These are phyloP conservation scores for Colletotrichum orbiculare DNA, from an alignment of 2,329 filamentous ascomycete species.

Conservation along the genomic window DNA sequence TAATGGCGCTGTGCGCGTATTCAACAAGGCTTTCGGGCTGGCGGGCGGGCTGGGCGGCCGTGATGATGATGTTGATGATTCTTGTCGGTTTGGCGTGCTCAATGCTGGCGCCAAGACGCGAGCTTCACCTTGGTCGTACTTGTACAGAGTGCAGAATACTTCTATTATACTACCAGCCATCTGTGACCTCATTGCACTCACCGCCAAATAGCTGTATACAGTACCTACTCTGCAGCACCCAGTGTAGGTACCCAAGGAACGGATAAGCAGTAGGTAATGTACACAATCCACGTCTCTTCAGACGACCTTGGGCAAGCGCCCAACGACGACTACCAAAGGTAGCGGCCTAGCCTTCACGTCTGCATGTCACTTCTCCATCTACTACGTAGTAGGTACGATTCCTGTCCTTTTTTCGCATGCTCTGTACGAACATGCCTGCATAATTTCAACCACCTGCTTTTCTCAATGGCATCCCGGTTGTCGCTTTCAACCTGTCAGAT, in stretches of 20 bases:
- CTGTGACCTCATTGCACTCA: too few species aligned
- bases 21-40: constrained; percentile 12
- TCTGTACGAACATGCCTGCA: background rate
- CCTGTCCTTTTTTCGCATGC: background rate
- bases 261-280: too few species aligned
- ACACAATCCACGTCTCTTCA: too few species aligned
- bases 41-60: background rate
- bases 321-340: too few species aligned
- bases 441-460: background rate
- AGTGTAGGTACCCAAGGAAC: too few species aligned
- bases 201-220: too few species aligned
- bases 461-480: background rate
- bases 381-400: background rate
- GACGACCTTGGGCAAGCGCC: too few species aligned
- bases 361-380: too few species aligned
- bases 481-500: background rate
- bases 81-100: constrained; percentile 8
- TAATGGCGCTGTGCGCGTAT: constrained; percentile 31
- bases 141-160: too few species aligned
- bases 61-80: constrained; percentile 29
- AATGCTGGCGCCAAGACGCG: constrained; percentile 13
- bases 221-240: too few species aligned
- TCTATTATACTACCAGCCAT: too few species aligned
- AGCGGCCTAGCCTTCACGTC: too few species aligned
- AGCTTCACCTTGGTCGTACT: background rate